Base-by-base conservation (phyloP, 2,329 filamentous ascomycete species). In the Fusarium penzigii region DNA sequence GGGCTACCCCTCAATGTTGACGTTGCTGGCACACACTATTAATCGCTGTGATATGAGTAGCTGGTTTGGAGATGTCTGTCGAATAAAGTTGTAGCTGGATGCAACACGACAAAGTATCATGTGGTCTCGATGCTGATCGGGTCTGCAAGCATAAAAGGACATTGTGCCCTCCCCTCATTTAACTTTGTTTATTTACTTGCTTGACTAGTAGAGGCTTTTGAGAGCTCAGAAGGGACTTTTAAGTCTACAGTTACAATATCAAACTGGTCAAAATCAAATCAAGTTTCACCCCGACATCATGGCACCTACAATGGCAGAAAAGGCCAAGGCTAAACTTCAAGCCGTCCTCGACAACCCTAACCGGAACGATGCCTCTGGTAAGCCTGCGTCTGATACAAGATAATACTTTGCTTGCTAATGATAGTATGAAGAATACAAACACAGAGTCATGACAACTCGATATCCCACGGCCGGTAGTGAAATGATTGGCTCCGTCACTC, bases 401-500 rank as follows among this genome's bases (percentile, higher is more conserved):
- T n/a, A 7, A 3, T 1, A 1, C 7, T 8, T 14, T 11, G 11
- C 5, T 7, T 5, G 34, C 5, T 9, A 2, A 54, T 60, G 1
- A 60, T 20, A 2, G 1, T 4, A 16, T 13, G 42, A 2, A 60
- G 58, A 45, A 5, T 60, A 60, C 11, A 60, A 51, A 3, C 55
- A 61, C n/a, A 61, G 58, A 39, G 57, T 60, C 8, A 49, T 60
- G 57, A 42, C 57, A 0, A 60, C 58, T 4, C 58, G 42, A n/a
- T 56, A 53, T 6, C 58, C 58, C 6, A 10, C 55, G 3, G 40
- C 43, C 1, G 56, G 55, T 7, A 41, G 57, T 1, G 58, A 60
- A 2, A 55, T 56, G 52, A 49, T 52, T 17, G 61, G 61, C 13
- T 20, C 42, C 10, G 59, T 58, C 46, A 53, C 44, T 6, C 51